Base-by-base conservation (phyloP, 1,139 yeast genomes). In the Schwanniomyces etchellsii region DNA sequence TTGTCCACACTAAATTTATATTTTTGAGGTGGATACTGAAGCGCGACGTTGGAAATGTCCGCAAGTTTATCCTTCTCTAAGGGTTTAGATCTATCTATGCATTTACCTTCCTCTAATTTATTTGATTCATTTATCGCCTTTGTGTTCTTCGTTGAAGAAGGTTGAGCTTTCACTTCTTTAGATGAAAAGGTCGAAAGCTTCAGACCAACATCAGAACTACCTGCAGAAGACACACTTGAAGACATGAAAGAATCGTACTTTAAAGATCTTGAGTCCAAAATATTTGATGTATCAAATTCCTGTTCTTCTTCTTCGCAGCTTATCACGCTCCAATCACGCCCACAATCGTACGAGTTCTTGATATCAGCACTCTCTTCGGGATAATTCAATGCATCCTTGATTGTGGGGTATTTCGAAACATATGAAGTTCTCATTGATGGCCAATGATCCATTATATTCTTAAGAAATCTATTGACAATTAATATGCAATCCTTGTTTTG, bases 381-480 rank as follows among this genome's bases (percentile, higher is more conserved):
- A 3, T 50, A 55, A 18, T 41, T 31, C 7, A 58, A 45, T 3
- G 52, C 42, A 10, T 54, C 57, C 11, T 46, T 5, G 14, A 31
- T 28, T n/a, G 23, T 24, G 15, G 23, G 34, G 14, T 17, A 31
- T 11, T 27, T 21, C 4, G 23, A 22, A 14, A n/a, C 3, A 26
- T 44, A 46, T 9, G 35, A 28, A 6, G 38, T 39, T 3, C 38
- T 27, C 7, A 60, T 37, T 3, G 36, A 24, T 3, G 32, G 34
- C 75, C 80, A 77, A 37, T 64, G 51, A 22, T 62, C 69, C 24
- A 76, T 42, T 4, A 74, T 40, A 38, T 74, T 74, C 36, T 62
- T 70, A 26, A 76, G 53, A 35, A 67, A 74, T 31, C 79, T 54
- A 28, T 63, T 64, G 2, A 77, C 70, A 13, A 75, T 60, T n/a